Evolutionary conservation across 169 alveolate species (phyloP).

Genomic region (Miamiensis avidus): DNA sequence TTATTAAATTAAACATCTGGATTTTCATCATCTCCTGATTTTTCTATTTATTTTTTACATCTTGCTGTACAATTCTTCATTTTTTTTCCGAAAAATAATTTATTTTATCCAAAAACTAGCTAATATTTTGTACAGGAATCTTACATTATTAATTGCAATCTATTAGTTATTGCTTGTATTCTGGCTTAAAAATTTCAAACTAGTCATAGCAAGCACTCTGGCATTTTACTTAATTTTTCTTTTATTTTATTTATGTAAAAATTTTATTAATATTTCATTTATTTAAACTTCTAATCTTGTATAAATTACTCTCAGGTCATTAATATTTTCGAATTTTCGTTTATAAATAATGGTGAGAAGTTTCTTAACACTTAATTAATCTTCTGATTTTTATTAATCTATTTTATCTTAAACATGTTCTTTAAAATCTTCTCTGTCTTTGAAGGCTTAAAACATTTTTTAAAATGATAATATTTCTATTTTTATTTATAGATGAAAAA

Average conservation of each 20-base stretch:
- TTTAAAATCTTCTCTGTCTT: not conserved
- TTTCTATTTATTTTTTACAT: conserved; percentile 1
- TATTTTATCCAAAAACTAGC: conserved; percentile 9
- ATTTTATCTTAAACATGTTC: not conserved
- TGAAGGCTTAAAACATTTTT: not conserved
- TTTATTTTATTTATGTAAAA: no score
- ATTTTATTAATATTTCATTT: no score
- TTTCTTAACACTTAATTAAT: no score
- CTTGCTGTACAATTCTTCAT: conserved; percentile 25
- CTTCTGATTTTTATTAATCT: not conserved
- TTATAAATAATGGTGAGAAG: not conserved
- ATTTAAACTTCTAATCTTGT: not conserved
- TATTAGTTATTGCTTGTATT: not conserved
- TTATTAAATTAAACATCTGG: not conserved
- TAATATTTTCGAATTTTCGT: not conserved
- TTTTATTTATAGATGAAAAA: no score
- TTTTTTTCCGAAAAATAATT: conserved; percentile 31
- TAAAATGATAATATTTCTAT: no score
- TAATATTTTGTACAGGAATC: not conserved
- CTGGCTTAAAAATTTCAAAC: not conserved
- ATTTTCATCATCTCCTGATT: not conserved
- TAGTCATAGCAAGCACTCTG: not conserved
- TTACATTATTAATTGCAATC: conserved; percentile 19
- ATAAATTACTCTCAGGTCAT: not conserved
- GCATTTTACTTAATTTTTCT: not conserved